A percentile compares a stretch with the other conserved stretches of the same genome.
These are phyloP conservation scores for Russula dissimulans DNA, from an alignment of 768 basidiomycete species.

Conservation along the genomic window DNA sequence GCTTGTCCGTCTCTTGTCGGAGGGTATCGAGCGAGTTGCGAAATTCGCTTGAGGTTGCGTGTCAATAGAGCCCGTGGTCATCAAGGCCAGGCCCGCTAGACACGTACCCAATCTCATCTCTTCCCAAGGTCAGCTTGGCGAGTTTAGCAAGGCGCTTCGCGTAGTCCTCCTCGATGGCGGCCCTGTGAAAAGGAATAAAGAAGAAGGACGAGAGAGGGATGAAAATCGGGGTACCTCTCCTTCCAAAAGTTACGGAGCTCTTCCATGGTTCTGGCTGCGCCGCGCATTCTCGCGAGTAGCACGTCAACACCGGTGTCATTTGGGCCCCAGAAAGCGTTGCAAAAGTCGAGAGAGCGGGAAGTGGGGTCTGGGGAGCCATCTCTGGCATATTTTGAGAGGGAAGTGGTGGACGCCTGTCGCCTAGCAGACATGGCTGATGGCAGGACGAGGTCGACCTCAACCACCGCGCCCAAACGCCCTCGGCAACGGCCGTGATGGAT, in stretches of 20 bases:
- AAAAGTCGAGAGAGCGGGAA: slow-evolving; percentile 69
- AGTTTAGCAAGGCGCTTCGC: slow-evolving; percentile 77
- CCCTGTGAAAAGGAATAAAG: slow-evolving; percentile 36
- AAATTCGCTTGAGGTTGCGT: slow-evolving; percentile 50
- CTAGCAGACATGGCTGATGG: slow-evolving; percentile 51
- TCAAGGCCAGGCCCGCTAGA: neutral
- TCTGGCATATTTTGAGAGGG: slow-evolving; percentile 61
- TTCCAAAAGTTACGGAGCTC: slow-evolving; percentile 87
- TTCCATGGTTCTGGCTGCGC: slow-evolving; percentile 77
- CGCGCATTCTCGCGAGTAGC: slow-evolving; percentile 81
- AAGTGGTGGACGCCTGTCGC: slow-evolving; percentile 76
- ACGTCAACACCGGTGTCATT: slow-evolving; percentile 87
- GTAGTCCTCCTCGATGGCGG: slow-evolving; percentile 91
- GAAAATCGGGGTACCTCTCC: slow-evolving; percentile 53
- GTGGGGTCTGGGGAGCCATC: slow-evolving; percentile 41
- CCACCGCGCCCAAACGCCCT: neutral
- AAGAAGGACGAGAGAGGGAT: neutral
- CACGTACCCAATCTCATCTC: slow-evolving; percentile 89
- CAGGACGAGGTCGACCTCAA: neutral
- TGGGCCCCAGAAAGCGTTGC: slow-evolving; percentile 93
- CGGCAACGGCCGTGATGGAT: neutral
- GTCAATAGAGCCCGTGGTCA: neutral
- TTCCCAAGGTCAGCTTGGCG: slow-evolving; percentile 65
- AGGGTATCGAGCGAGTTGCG: slow-evolving; percentile 74
- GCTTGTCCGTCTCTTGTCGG: slow-evolving; percentile 74